A percentile compares a stretch with the other conserved stretches of the same genome.
Evolutionary conservation across 2,329 filamentous ascomycete species (phyloP).

Genomic region (Nemania diffusa): DNA sequence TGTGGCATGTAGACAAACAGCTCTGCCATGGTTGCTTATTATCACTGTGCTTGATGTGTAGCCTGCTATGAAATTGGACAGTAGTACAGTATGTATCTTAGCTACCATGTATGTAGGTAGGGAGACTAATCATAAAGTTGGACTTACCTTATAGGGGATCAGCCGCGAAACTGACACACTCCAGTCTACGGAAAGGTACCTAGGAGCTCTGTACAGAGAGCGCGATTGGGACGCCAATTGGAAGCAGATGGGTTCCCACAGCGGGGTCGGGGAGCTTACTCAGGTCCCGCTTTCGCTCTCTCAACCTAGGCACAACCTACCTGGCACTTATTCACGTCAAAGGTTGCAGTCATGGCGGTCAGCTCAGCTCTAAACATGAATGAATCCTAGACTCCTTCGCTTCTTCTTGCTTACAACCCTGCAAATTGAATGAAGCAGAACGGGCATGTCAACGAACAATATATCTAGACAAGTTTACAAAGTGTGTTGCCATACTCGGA

Average conservation of each 20-base stretch:
- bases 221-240: slow-evolving; percentile 15
- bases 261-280: slow-evolving; percentile 38
- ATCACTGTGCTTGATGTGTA: slow-evolving; percentile 21
- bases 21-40: slow-evolving; percentile 15
- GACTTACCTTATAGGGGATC: slow-evolving; percentile 7
- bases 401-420: not conserved
- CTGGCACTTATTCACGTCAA: slow-evolving; percentile 6
- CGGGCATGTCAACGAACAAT: not conserved
- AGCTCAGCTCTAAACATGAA: not conserved
- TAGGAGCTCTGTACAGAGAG: too few relatives aligned
- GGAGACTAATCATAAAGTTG: slow-evolving; percentile 6
- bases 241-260: slow-evolving; percentile 25
- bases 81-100: slow-evolving; percentile 22
- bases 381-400: not conserved
- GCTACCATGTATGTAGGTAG: slow-evolving; percentile 3
- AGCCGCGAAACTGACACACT: slow-evolving; percentile 15
- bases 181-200: too few relatives aligned
- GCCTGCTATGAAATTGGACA: not conserved
- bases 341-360: slow-evolving; percentile 5
- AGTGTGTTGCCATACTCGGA: not conserved
- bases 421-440: not conserved
- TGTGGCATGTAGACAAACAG: slow-evolving; percentile 20
- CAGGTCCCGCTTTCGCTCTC: slow-evolving; percentile 33
- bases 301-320: slow-evolving; percentile 1
- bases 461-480: not conserved